phyloP scores from a whole-genome alignment of 2,329 filamentous ascomycete species.

The Leptographium radiaticola region DNA sequence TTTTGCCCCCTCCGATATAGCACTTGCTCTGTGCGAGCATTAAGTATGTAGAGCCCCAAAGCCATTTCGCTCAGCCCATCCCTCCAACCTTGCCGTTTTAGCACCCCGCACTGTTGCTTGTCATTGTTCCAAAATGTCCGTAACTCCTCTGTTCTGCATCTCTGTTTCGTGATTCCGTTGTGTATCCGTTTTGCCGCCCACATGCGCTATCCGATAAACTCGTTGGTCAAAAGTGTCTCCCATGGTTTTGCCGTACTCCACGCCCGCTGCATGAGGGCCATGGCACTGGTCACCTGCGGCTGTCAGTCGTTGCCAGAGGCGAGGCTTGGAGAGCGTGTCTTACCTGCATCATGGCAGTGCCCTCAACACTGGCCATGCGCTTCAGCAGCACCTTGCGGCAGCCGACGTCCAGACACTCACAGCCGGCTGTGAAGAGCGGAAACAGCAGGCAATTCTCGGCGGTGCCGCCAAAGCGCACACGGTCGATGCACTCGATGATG shows the following conservation, averaged over 20 bases:
- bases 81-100: background rate
- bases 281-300: constrained; percentile 41
- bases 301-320: constrained; percentile 2
- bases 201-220: constrained; percentile 49
- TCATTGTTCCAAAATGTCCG: background rate
- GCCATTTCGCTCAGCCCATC: background rate
- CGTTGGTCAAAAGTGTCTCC: constrained; percentile 53
- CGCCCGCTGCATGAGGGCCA: constrained; percentile 52
- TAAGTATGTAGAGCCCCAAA: background rate
- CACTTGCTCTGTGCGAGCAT: background rate
- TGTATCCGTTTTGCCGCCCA: background rate
- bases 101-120: background rate
- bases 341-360: constrained; percentile 65
- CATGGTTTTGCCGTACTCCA: constrained; percentile 57
- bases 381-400: constrained; percentile 50
- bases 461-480: constrained; percentile 51
- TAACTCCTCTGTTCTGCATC: background rate
- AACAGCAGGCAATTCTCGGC: constrained; percentile 67
- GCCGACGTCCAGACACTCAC: constrained; percentile 46
- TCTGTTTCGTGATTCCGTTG: background rate
- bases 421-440: constrained; percentile 73
- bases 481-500: constrained; percentile 49
- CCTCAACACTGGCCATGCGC: constrained; percentile 54
- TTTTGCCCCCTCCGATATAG: background rate
- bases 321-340: constrained; percentile 11